Evolutionary conservation across 1,139 yeast genomes (phyloP).

Genomic region (Wickerhamomyces sp.): DNA sequence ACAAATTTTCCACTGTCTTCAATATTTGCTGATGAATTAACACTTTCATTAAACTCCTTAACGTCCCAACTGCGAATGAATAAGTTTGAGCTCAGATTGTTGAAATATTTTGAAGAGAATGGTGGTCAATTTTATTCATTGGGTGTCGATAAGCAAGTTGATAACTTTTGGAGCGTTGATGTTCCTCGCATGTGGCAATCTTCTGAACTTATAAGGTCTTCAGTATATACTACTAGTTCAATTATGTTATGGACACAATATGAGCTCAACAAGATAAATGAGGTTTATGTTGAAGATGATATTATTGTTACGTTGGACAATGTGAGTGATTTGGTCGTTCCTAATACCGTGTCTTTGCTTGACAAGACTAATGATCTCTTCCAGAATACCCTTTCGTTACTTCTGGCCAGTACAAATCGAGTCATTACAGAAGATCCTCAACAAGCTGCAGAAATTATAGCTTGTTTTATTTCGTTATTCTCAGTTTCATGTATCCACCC

Average conservation of each 20-base stretch:
- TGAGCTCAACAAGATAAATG: neutral
- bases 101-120: slow-evolving; percentile 12
- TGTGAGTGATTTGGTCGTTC: neutral
- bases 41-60: slow-evolving; percentile 15
- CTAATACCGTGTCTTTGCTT: neutral
- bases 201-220: neutral
- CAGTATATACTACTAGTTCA: neutral
- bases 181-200: neutral
- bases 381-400: neutral
- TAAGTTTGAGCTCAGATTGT: slow-evolving; percentile 15
- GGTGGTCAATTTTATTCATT: slow-evolving; percentile 3
- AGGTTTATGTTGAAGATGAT: slow-evolving; percentile 1
- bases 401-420: neutral
- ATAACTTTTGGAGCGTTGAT: slow-evolving; percentile 1
- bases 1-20: no score
- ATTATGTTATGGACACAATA: slow-evolving; percentile 1
- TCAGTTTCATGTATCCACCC: neutral
- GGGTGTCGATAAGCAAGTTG: neutral
- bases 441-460: neutral
- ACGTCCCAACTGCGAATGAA: slow-evolving; percentile 10
- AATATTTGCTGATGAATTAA: neutral
- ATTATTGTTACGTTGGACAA: neutral
- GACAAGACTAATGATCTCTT: neutral
- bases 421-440: neutral
- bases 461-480: neutral